Conservation (phyloP, 495 filamentous ascomycete genomes). For the Sordaria brevicollis region DNA sequence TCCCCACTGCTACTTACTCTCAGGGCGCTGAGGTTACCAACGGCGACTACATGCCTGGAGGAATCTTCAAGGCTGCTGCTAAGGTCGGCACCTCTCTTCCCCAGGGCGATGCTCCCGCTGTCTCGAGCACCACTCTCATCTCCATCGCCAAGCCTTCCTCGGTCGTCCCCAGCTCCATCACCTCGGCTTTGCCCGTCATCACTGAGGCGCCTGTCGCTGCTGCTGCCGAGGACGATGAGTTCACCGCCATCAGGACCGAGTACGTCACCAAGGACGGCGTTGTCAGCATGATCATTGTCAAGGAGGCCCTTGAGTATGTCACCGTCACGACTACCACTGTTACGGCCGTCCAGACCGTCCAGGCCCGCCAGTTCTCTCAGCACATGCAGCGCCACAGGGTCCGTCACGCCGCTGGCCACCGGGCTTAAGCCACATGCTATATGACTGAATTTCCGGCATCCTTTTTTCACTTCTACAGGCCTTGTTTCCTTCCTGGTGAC, state of each 20-base stretch:
- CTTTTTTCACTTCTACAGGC: background rate
- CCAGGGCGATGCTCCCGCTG: background rate
- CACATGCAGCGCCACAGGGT: slow-evolving; percentile 13
- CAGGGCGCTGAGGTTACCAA: slow-evolving; percentile 4
- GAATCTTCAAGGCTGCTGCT: slow-evolving; percentile 14
- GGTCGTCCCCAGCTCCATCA: background rate
- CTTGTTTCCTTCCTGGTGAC: background rate
- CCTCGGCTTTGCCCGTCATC: slow-evolving; percentile 7
- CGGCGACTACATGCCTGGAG: slow-evolving; percentile 14
- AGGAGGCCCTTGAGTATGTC: slow-evolving; percentile 35
- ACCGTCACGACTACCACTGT: slow-evolving; percentile 17
- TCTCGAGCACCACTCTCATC: background rate
- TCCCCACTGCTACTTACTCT: slow-evolving; percentile 14
- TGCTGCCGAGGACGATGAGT: slow-evolving; percentile 13
- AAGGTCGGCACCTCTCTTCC: background rate
- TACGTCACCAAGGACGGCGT: slow-evolving; percentile 28
- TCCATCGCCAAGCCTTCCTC: background rate
- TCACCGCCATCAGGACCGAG: slow-evolving; percentile 32
- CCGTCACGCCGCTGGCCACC: slow-evolving; percentile 4
- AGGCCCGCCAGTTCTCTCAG: slow-evolving; percentile 12
- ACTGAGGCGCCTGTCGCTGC: slow-evolving; percentile 15
- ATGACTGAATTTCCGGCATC: background rate
- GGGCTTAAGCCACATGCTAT: background rate
- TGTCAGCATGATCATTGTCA: slow-evolving; percentile 34
- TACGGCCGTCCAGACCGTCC: slow-evolving; percentile 6